Percentiles rank a stretch among this genome's conserved stretches.
Evolutionary conservation across 2,329 filamentous ascomycete genomes (phyloP).

Genomic region (Aspergillus quadricinctus): DNA sequence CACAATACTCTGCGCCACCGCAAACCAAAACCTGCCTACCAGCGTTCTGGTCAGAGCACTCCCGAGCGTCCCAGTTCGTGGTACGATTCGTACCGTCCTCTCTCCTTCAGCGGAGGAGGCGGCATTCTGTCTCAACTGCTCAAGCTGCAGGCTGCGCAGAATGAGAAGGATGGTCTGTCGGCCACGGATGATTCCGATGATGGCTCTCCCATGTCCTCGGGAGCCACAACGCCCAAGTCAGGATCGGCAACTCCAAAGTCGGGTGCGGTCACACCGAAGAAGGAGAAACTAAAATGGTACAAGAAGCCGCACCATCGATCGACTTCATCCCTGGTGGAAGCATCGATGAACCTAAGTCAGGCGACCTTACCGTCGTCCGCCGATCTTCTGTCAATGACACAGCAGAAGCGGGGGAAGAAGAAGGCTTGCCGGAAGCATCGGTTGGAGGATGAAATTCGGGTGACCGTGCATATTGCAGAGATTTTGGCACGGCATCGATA

Average conservation of each 20-base stretch:
- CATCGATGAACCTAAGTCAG: conserved; percentile 34
- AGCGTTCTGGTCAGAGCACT: conserved; percentile 29
- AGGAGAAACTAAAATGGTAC: conserved; percentile 41
- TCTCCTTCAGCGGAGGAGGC: conserved; percentile 24
- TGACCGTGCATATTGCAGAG: conserved; percentile 59
- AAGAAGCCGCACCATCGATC: conserved; percentile 36
- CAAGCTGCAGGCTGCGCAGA: conserved; percentile 59
- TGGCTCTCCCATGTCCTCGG: conserved; percentile 24
- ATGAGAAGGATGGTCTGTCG: conserved; percentile 23
- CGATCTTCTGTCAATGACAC: conserved; percentile 19
- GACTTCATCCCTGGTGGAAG: conserved; percentile 35
- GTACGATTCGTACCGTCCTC: conserved; percentile 19
- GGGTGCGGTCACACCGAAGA: conserved; percentile 30
- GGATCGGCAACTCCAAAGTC: conserved; percentile 23
- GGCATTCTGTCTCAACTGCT: conserved; percentile 70
- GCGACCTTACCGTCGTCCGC: conserved; percentile 26
- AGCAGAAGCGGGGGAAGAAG: conserved; percentile 18
- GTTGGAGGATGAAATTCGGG: conserved; percentile 48
- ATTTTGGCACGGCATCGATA: conserved; percentile 78
- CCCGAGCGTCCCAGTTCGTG: conserved; percentile 26
- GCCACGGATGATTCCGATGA: conserved; percentile 30
- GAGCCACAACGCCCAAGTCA: conserved; percentile 21
- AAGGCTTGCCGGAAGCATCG: conserved; percentile 19
- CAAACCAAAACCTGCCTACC: conserved; percentile 29
- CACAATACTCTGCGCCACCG: conserved; percentile 22